Evolutionary conservation across 768 basidiomycete species (phyloP), one percentile per base, ranked within the genome.

Genomic region (Phylloporus rhodoxanthus): DNA sequence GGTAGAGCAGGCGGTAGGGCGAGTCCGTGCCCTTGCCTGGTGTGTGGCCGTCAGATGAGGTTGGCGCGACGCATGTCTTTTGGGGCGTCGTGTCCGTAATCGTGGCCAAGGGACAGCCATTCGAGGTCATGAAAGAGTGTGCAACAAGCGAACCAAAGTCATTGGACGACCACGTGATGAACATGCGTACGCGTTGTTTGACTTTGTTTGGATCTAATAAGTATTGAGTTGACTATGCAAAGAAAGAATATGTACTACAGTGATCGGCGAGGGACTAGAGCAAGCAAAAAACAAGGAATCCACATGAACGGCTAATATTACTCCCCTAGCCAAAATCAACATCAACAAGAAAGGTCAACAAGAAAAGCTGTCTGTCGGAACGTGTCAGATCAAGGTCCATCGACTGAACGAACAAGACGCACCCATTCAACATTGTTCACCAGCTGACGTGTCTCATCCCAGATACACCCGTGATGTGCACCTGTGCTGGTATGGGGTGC

Each of bases 1-100:
- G 82, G 59, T 87, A 90, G 21, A 90, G 76, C 0, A 87, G 75
- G 34, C 87, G 83, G 54, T 61, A 61, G 7, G 37, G 43, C 2
- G 39, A 15, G 14, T n/a, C 25, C 9, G n/a, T 2, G 34, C 44
- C 30, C 5, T 13, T 45, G 2, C 33, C 20, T 17, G 33, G 44
- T 11, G 44, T 26, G 20, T 5, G 20, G 14, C 9, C 8, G 5
- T 20, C 20, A 2, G 30, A 32, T 5, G 54, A 47, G 20, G 54
- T 43, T 13, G 53, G 48, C 5, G 47, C 8, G 3, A 8, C 20
- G 9, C 38, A 25, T 10, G 50, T 37, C 48, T 52, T 66, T 20
- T 40, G 50, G 15, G 64, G 64, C 5, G 64, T 65, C 2, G 57
- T 61, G 39, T 56, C 50, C 1, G 53, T 59, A 10, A 59, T 52